Evolutionary conservation across 192 early-diverging fungal genomes (phyloP).

Genomic region (Martensiomyces pterosporus): DNA sequence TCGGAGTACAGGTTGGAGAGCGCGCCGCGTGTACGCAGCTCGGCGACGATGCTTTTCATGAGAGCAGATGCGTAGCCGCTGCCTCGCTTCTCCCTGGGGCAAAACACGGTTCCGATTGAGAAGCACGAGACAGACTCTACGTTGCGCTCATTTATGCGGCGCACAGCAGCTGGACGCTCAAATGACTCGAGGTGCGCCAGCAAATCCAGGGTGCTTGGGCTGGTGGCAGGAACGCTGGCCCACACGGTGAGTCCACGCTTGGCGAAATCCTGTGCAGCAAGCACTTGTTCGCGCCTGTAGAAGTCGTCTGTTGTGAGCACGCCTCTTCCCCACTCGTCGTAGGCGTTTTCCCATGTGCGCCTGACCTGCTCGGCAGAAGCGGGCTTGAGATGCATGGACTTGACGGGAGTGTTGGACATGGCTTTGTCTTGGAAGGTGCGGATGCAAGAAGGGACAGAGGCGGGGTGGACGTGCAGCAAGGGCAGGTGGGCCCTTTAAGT

Average conservation of each 20-base stretch:
- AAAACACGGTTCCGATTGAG: conserved; percentile 8
- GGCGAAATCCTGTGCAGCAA: background rate
- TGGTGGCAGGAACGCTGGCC: background rate
- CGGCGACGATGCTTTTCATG: background rate
- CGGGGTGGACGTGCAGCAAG: no score
- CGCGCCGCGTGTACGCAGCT: no score
- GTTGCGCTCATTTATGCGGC: background rate
- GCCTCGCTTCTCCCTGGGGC: conserved; percentile 1
- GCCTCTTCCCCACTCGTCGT: conserved; percentile 4
- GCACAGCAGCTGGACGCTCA: background rate
- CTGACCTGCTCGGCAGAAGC: background rate
- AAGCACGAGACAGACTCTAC: background rate
- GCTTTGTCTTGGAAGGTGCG: no score
- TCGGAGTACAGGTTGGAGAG: conserved; percentile 8
- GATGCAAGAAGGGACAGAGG: no score
- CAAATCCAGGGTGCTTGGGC: background rate
- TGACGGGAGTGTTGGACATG: no score
- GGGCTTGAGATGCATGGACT: background rate
- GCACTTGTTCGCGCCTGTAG: conserved; percentile 1
- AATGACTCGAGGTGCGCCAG: background rate
- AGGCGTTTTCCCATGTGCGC: background rate
- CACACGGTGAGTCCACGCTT: background rate
- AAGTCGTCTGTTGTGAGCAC: background rate
- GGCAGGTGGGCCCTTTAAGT: no score
- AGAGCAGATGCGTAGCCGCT: conserved; percentile 1